Evolutionary conservation across 345 rosid species (phyloP), one percentile per base, ranked within the genome.

Genomic region (Citrus sp.): DNA sequence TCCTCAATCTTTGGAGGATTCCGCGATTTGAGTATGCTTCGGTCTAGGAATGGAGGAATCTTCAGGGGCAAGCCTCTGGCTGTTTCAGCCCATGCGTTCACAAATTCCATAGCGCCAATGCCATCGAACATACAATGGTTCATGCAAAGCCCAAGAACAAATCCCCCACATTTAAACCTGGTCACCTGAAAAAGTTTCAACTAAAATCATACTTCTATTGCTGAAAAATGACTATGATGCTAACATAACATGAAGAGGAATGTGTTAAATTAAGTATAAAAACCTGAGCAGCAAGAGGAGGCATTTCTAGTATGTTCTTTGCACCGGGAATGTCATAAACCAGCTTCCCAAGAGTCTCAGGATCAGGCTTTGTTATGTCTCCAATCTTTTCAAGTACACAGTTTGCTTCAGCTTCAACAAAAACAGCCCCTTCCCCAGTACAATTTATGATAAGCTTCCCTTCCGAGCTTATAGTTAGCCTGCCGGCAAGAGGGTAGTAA

Each of bases 271-370:
- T 4, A 35, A 35, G 18, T 21, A 25, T 28, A 32, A 35, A 77
- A 54, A 95, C 98, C 97, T 95, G 97, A 88, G 98, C 98, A 0
- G 89, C 87, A n/a, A 95, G 87, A 79, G 91, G 98, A 80, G 98
- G 98, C 51, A 92, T 90, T 70, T 95, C 92, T n/a, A 95, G 89
- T 69, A 95, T 89, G 82, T 89, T 95, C 62, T 87, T 90, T 9
- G 98, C 97, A 30, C 87, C 95, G 54, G 90, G 97, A 78, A 95
- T 84, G 75, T 92, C 91, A 79, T 87, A 95, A 77, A 93, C 98
- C 75, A 95, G 89, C 78, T 92, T 95, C 63, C 93, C 92, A 67
- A 93, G 87, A 18, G 92, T 89, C 70, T 85, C 90, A 1, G 97
- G 91, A 35, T 93, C 91, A 0, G 95, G 97, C 81, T 95, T 93